Percentiles rank a stretch among this genome's conserved stretches.
Conservation (phyloP, 805 yeast species). For the Priceomyces medius region DNA sequence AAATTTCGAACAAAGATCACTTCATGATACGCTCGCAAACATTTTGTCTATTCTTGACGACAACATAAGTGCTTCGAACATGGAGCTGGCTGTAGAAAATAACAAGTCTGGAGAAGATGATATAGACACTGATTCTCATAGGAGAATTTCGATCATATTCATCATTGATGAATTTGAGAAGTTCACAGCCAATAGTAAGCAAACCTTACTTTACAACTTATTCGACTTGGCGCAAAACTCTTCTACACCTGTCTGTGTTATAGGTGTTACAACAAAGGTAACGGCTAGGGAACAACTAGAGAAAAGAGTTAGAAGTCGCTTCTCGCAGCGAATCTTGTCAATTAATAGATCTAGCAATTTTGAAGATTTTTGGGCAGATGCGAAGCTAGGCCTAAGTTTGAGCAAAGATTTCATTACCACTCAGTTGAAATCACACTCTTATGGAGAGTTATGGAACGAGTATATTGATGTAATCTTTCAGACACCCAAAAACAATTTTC, state of each 20-base stretch:
- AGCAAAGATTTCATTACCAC: conserved; percentile 11
- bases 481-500: conserved; percentile 10
- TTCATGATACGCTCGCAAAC: conserved; percentile 60
- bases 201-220: conserved; percentile 80
- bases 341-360: conserved; percentile 51
- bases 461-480: conserved; percentile 31
- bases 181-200: conserved; percentile 70
- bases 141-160: conserved; percentile 62
- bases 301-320: conserved; percentile 86
- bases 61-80: conserved; percentile 9
- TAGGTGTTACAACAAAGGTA: conserved; percentile 75
- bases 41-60: conserved; percentile 54
- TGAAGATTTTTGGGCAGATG: conserved; percentile 51
- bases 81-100: conserved; percentile 7
- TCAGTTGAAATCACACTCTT: conserved; percentile 14
- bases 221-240: conserved; percentile 80
- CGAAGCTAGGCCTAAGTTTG: conserved; percentile 35
- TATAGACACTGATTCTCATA: background rate
- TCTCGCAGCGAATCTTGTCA: conserved; percentile 72
- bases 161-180: conserved; percentile 83
- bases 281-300: conserved; percentile 81
- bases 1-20: conserved; percentile 50
- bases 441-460: conserved; percentile 46
- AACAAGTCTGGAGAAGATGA: conserved; percentile 12
- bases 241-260: conserved; percentile 70